Percentiles rank a stretch among this genome's conserved stretches.
Conservation (phyloP, 176 grass and related monocot genomes). For the Zea mays region DNA sequence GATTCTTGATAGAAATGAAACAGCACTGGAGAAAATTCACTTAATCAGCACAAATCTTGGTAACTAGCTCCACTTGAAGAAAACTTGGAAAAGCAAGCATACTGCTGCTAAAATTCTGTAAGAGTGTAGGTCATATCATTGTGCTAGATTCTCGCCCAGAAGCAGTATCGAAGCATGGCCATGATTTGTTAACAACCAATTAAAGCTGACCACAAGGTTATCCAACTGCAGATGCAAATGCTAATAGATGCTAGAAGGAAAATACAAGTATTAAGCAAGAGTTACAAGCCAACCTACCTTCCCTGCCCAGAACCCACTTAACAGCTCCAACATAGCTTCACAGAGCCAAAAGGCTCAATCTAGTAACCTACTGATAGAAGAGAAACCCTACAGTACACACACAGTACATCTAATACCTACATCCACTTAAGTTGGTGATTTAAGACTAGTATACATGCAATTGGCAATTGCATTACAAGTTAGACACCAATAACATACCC, state of each 20-base stretch:
- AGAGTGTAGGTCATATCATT: neutral
- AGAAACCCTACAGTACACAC: no score
- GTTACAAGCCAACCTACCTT: constrained; percentile 26
- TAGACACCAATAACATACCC: neutral
- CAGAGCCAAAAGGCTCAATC: neutral
- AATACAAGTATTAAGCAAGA: neutral
- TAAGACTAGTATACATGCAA: neutral
- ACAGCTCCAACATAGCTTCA: constrained; percentile 21
- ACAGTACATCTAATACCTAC: neutral
- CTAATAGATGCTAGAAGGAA: neutral
- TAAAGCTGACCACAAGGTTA: neutral
- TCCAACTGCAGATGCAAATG: neutral
- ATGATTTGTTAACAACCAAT: neutral
- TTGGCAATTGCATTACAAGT: neutral
- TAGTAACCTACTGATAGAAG: neutral
- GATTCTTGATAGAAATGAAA: neutral
- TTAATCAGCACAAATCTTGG: neutral
- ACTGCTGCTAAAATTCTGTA: neutral
- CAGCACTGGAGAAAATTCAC: neutral
- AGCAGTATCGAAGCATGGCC: neutral
- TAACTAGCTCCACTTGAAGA: constrained; percentile 4
- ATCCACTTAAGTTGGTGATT: neutral
- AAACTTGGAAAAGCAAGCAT: neutral
- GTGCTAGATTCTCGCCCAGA: neutral
- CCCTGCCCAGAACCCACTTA: no score